Conservation (phyloP, 192 early-diverging fungal species). For the Linnemannia exigua region DNA sequence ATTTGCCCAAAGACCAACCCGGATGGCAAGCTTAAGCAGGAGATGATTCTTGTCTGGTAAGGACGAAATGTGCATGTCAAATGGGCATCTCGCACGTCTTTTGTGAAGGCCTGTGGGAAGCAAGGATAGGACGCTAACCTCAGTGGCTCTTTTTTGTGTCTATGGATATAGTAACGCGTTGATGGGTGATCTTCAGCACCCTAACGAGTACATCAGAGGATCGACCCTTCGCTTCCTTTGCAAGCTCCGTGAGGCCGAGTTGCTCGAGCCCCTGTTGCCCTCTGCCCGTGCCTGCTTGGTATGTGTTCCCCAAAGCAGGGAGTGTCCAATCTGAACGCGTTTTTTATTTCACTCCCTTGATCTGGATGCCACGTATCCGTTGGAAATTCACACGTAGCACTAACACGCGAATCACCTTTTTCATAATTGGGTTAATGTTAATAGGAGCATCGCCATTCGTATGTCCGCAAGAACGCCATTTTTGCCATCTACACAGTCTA, state of each 20-base stretch:
- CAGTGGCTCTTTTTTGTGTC: neutral
- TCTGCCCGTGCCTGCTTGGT: conserved; percentile 90
- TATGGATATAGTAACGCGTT: conserved; percentile 83
- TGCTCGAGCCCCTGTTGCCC: conserved; percentile 95
- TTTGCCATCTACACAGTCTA: conserved; percentile 92
- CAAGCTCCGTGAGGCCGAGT: conserved; percentile 95
- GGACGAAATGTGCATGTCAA: neutral
- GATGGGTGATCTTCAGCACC: conserved; percentile 96
- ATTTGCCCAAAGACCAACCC: conserved; percentile 93
- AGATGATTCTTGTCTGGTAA: conserved; percentile 96
- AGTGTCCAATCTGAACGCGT: neutral
- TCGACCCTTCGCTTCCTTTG: conserved; percentile 94
- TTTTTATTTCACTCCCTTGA: neutral
- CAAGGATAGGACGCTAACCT: neutral
- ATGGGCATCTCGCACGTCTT: neutral
- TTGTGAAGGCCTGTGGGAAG: neutral
- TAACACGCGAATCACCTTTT: conserved; percentile 7
- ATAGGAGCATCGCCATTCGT: conserved; percentile 95
- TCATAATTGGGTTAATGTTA: neutral
- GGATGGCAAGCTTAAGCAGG: conserved; percentile 94
- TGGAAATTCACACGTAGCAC: neutral
- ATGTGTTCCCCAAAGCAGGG: conserved; percentile 16
- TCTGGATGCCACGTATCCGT: conserved; percentile 5
- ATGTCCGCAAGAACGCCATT: conserved; percentile 98
- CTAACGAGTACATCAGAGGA: conserved; percentile 98